Base-by-base conservation (phyloP, 202 grass and related monocot genomes). In the Musa balbisiana region DNA sequence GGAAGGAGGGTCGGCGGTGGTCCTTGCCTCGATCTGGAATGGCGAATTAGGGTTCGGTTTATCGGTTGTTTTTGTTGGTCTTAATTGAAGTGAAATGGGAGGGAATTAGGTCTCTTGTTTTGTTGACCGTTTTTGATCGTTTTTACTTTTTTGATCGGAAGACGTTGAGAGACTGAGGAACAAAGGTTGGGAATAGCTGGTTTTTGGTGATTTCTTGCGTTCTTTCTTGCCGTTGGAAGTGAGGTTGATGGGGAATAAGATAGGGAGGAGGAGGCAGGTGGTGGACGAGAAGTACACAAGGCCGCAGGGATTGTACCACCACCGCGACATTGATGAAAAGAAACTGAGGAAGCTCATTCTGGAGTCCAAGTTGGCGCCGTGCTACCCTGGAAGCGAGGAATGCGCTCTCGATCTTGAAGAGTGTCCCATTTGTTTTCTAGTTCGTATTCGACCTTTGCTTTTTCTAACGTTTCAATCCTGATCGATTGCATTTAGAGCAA, bases 391-490 rank as follows among this genome's bases (percentile, higher is more conserved):
- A 66, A 85, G 82, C 25, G 91, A 98, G 51, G 91, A 92, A 66
- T 83, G 84, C 64, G 55, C 69, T 10, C 33, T 49, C 15, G 83
- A 94, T 87, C 85, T 94, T 51, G 95, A 98, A 85, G 95, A 98
- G 75, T 98, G 95, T 81, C 95, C 95, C 72, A 98, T 98, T 85
- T 98, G 95, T 85, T 98, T 92, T 81, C 91, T 94, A 89, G 95
- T 98, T 85, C 79, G 74, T 85, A 86, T 10, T 14, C 54, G 23
- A 10, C 69, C 59, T 29, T 52, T 19, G 2, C 2, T 51, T 17
- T 3, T 14, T 9, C 49, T 43, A 3, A 43, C 33, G 33, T 43
- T 43, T 43, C 33, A 43, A 43, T 10, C 19, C 0, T 10, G 27
- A 23, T 64, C 2, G 1, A 21, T 76, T 70, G 33, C 33, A 43